Evolutionary conservation across 768 basidiomycete genomes (phyloP).

Genomic region (Cyathus striatus): DNA sequence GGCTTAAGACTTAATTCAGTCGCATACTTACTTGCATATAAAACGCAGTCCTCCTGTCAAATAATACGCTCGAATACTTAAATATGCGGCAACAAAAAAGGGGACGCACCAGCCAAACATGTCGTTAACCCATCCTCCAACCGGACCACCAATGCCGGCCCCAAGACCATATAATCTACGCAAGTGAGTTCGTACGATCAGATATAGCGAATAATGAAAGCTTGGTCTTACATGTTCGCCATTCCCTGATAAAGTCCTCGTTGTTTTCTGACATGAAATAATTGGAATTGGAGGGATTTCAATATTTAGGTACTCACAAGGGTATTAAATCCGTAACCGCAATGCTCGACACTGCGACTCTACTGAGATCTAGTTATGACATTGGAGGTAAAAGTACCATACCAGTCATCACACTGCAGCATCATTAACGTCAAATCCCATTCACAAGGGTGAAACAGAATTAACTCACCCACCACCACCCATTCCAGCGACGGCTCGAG

Average conservation of each 20-base stretch:
- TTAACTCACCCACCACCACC: slow-evolving; percentile 80
- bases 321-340: slow-evolving; percentile 87
- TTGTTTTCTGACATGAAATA: slow-evolving; percentile 51
- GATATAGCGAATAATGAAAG: slow-evolving; percentile 3
- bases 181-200: slow-evolving; percentile 1
- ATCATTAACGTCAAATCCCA: too few species aligned
- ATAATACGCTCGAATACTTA: slow-evolving; percentile 9
- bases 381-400: slow-evolving; percentile 18
- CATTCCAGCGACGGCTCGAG: slow-evolving; percentile 85
- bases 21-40: slow-evolving; percentile 60
- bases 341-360: slow-evolving; percentile 65
- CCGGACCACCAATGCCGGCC: slow-evolving; percentile 71
- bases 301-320: slow-evolving; percentile 46
- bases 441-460: too few species aligned
- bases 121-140: slow-evolving; percentile 86
- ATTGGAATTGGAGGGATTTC: too few species aligned
- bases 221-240: slow-evolving; percentile 72
- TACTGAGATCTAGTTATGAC: slow-evolving; percentile 3
- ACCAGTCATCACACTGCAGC: slow-evolving; percentile 80
- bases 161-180: slow-evolving; percentile 79
- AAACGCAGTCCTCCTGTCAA: slow-evolving; percentile 77
- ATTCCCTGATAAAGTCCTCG: slow-evolving; percentile 90
- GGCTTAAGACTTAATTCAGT: slow-evolving; percentile 6
- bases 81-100: slow-evolving; percentile 5
- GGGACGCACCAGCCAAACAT: slow-evolving; percentile 71